Evolutionary conservation across 2,329 filamentous ascomycete species (phyloP), one percentile per base, ranked within the genome.

Genomic region (Nigrospora osmanthi): DNA sequence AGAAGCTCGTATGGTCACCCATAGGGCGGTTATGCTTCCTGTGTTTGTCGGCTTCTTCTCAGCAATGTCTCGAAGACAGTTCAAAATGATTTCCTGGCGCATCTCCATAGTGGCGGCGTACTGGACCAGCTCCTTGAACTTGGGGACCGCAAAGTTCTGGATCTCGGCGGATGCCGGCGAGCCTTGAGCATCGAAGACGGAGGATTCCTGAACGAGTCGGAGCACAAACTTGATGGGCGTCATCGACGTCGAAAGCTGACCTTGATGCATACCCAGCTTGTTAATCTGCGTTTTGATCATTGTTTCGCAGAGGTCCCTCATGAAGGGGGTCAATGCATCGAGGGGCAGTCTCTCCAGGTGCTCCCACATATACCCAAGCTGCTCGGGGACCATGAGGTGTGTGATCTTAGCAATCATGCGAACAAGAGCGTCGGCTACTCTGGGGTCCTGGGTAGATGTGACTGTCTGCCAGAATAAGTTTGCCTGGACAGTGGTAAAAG

Each of bases 391-490:
- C 44, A 76, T 72, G 10, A 83, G 62, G 34, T 70, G 65, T 1
- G 69, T 57, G 35, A 78, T 73, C 15, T 62, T 66, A 4, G 57
- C 59, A 30, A 76, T 61, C 78, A 95, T 86, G 15, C 73, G 72
- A 40, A 90, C 71, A 19, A 94, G 78, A 28, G 90, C 89, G 41
- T 89, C 83, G 9, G 87, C 82, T n/a, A 91, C 83, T 45, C 89
- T 79, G 4, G 87, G 84, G 60, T 97, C 89, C 56, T 90, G 88
- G 48, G 85, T 89, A 19, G 83, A 81, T 6, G 79, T 83, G 42
- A 95, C 81, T 0, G 87, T 87, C 48, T 83, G 80, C 91, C 91
- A 97, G 49, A 96, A 78, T 14, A 79, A 75, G 57, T 95, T 85
- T 1, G 87, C 87, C 57, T 94, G 85, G 16, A 75, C 66, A 32